Evolutionary conservation across 495 filamentous ascomycete genomes (phyloP).

Genomic region (Penicillium steckii): DNA sequence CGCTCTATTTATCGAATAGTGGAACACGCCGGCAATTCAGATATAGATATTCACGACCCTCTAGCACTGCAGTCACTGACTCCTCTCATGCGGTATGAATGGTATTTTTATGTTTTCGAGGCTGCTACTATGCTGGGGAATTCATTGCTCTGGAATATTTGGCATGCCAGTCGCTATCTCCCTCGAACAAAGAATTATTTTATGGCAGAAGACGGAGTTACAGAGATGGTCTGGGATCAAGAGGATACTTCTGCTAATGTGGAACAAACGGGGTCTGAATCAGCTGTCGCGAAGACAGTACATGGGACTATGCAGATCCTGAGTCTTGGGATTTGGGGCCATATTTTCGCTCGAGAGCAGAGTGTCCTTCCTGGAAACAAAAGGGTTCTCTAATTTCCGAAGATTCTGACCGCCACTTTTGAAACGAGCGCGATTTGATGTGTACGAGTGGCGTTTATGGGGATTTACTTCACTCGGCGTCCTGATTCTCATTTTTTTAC

Average conservation of each 20-base stretch:
- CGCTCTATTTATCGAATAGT: slow-evolving; percentile 60
- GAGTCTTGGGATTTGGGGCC: slow-evolving; percentile 2
- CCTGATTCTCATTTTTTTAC: too few species aligned
- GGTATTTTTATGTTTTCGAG: slow-evolving; percentile 67
- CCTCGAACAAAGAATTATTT: slow-evolving; percentile 54
- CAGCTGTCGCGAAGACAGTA: slow-evolving; percentile 34
- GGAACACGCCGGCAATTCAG: slow-evolving; percentile 48
- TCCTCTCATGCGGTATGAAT: slow-evolving; percentile 57
- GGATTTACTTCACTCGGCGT: too few species aligned
- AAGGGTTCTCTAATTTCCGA: not conserved
- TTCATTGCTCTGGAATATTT: slow-evolving; percentile 49
- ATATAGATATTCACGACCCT: slow-evolving; percentile 13
- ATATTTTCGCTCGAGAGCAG: not conserved
- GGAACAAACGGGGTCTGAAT: not conserved
- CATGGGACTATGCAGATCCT: slow-evolving; percentile 1
- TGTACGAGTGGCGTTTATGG: too few species aligned
- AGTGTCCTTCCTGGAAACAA: not conserved
- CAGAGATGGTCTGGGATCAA: slow-evolving; percentile 38
- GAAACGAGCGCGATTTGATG: not conserved
- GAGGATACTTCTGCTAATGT: not conserved
- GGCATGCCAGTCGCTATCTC: slow-evolving; percentile 54
- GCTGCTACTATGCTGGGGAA: slow-evolving; percentile 57
- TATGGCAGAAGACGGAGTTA: slow-evolving; percentile 53
- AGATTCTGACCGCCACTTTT: not conserved
- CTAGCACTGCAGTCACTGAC: slow-evolving; percentile 27